Percentiles rank a stretch among this genome's conserved stretches.
Evolutionary conservation across 805 yeast genomes (phyloP).

Genomic region (Yarrowia sp.): DNA sequence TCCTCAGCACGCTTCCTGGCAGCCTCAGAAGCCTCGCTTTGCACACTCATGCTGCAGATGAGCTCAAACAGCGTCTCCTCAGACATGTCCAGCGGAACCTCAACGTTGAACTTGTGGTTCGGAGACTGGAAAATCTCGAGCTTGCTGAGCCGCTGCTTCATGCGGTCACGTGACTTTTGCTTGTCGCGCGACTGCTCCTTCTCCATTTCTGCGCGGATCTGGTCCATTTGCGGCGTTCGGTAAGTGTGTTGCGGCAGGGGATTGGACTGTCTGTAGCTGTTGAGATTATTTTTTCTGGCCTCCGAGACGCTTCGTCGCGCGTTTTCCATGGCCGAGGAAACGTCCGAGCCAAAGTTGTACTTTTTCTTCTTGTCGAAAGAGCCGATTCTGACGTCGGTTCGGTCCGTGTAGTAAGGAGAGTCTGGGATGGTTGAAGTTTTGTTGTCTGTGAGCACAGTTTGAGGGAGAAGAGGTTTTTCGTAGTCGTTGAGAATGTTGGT

Average conservation of each 20-base stretch:
- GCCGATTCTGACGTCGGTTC: background rate
- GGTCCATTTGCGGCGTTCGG: too few species aligned
- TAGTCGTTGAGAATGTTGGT: too few species aligned
- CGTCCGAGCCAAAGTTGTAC: background rate
- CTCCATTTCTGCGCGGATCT: background rate
- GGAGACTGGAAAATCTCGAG: background rate
- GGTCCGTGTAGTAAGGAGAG: too few species aligned
- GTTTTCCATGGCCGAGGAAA: background rate
- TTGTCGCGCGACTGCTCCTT: background rate
- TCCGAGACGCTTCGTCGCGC: background rate
- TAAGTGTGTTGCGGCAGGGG: too few species aligned
- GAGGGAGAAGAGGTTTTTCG: background rate
- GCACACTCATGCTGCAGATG: background rate
- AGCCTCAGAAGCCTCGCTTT: too few species aligned
- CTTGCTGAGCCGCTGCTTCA: background rate
- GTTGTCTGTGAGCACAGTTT: background rate
- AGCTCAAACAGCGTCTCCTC: background rate
- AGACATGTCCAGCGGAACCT: background rate
- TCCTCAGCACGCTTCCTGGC: background rate
- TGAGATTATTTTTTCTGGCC: background rate
- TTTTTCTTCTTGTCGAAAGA: background rate
- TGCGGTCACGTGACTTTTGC: background rate
- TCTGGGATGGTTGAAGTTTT: background rate
- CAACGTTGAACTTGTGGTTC: background rate
- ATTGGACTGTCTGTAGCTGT: too few species aligned